Percentiles rank a stretch among this genome's conserved stretches.
Conservation (phyloP, 495 filamentous ascomycete genomes). For the Podospora appendiculata region DNA sequence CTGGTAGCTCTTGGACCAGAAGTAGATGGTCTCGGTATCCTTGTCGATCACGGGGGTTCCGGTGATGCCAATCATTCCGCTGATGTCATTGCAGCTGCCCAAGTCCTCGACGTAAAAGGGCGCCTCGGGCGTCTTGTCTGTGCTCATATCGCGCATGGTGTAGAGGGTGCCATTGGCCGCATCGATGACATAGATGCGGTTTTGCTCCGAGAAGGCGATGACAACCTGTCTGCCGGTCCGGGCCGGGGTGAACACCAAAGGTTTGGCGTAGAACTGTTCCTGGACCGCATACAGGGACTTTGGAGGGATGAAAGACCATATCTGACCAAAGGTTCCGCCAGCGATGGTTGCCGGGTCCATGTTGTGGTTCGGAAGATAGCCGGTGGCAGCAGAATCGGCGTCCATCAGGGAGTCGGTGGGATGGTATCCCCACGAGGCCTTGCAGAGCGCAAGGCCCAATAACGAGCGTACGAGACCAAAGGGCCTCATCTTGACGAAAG, state of each 20-base stretch:
- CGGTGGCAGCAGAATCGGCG: conserved; percentile 6
- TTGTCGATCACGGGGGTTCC: conserved; percentile 32
- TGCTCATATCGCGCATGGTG: conserved; percentile 5
- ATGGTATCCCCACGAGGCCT: conserved; percentile 3
- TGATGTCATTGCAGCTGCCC: conserved; percentile 10
- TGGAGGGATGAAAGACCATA: conserved; percentile 10
- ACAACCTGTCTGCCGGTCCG: conserved; percentile 19
- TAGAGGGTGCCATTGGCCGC: conserved; percentile 19
- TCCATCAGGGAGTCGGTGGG: conserved; percentile 10
- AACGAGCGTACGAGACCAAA: conserved; percentile 8
- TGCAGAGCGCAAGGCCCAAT: conserved; percentile 10
- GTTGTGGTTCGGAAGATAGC: conserved; percentile 10
- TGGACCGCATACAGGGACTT: background rate
- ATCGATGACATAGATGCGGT: conserved; percentile 24
- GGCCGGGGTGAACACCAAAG: conserved; percentile 19
- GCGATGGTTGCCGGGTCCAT: conserved; percentile 6
- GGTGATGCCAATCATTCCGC: conserved; percentile 23
- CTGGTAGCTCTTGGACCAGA: conserved; percentile 33
- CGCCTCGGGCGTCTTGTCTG: conserved; percentile 5
- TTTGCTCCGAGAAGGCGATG: conserved; percentile 21
- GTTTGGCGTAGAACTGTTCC: conserved; percentile 19
- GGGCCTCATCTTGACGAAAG: conserved; percentile 3
- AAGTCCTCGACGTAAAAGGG: conserved; percentile 13
- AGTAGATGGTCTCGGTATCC: conserved; percentile 28
- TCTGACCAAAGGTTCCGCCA: conserved; percentile 9